phyloP scores from a whole-genome alignment of 1,284 basidiomycete species.

The Microbotryum scabiosae region DNA sequence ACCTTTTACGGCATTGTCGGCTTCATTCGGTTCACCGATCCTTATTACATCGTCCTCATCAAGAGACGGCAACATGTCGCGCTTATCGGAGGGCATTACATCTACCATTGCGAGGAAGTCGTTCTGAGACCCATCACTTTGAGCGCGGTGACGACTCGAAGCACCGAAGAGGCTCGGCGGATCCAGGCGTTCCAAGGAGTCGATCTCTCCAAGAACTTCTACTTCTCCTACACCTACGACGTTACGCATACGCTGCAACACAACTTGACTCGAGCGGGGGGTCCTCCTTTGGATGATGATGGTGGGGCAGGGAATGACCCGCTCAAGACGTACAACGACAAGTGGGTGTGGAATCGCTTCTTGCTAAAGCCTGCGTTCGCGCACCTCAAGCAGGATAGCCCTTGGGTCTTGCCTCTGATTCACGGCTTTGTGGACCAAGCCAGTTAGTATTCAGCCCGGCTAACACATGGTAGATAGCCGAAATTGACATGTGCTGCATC shows the following conservation, averaged over 20 bases:
- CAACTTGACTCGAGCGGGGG: slow-evolving; percentile 58
- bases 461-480: too few species aligned
- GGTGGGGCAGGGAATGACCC: not conserved
- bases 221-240: slow-evolving; percentile 97
- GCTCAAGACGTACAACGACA: slow-evolving; percentile 55
- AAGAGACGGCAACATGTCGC: slow-evolving; percentile 86
- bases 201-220: slow-evolving; percentile 97
- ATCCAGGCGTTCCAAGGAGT: slow-evolving; percentile 95
- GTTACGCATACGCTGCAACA: slow-evolving; percentile 89
- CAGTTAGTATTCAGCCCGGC: slow-evolving; percentile 52
- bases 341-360: slow-evolving; percentile 94
- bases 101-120: slow-evolving; percentile 93
- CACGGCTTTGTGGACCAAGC: slow-evolving; percentile 98
- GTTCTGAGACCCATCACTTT: slow-evolving; percentile 61
- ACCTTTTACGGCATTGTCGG: slow-evolving; percentile 60
- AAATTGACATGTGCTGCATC: not conserved
- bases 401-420: slow-evolving; percentile 87
- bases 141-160: not conserved
- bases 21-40: slow-evolving; percentile 79
- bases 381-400: slow-evolving; percentile 49
- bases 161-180: slow-evolving; percentile 43
- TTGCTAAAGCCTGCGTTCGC: slow-evolving; percentile 60
- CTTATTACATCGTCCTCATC: slow-evolving; percentile 83
- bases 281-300: not conserved
- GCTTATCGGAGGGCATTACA: slow-evolving; percentile 88